These are phyloP conservation scores for Aspergillus jensenii DNA, from an alignment of 2,329 filamentous ascomycete genomes.

Conservation along the genomic window DNA sequence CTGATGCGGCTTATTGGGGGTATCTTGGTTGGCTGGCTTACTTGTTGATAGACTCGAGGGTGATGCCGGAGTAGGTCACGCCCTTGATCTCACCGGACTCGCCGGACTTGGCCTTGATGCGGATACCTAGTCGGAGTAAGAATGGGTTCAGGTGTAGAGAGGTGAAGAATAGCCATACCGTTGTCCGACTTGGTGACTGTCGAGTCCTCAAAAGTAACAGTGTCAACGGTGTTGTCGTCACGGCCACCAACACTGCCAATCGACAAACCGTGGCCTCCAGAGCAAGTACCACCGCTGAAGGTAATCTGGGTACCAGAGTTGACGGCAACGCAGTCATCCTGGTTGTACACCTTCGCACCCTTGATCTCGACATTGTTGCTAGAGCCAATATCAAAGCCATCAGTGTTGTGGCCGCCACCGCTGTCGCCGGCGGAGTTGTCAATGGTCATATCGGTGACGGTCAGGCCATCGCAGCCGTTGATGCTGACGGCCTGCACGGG, in stretches of 20 bases:
- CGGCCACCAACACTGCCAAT: conserved; percentile 62
- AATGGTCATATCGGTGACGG: conserved; percentile 53
- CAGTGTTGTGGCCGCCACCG: conserved; percentile 53
- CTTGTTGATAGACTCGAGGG: conserved; percentile 25
- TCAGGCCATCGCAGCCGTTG: conserved; percentile 49
- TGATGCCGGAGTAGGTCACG: conserved; percentile 54
- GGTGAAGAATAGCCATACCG: conserved; percentile 21
- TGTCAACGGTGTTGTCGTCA: conserved; percentile 54
- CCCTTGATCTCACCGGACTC: conserved; percentile 53
- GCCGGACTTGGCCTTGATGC: conserved; percentile 57
- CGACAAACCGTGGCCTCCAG: conserved; percentile 52
- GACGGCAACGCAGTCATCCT: conserved; percentile 61
- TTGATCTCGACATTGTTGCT: conserved; percentile 51
- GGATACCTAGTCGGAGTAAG: conserved; percentile 33
- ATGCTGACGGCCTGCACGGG: conserved; percentile 40
- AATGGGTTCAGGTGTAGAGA: too few species aligned
- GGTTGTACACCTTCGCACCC: conserved; percentile 55
- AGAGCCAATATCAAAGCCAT: conserved; percentile 42
- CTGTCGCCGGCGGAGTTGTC: conserved; percentile 58
- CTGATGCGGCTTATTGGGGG: not conserved
- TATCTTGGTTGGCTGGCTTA: conserved; percentile 6
- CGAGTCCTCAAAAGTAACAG: conserved; percentile 52
- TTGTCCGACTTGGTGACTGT: conserved; percentile 54
- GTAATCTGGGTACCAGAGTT: conserved; percentile 52
- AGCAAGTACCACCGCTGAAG: conserved; percentile 31